Base-by-base conservation (phyloP, 305 asterid species). In the Rubia peregrina region DNA sequence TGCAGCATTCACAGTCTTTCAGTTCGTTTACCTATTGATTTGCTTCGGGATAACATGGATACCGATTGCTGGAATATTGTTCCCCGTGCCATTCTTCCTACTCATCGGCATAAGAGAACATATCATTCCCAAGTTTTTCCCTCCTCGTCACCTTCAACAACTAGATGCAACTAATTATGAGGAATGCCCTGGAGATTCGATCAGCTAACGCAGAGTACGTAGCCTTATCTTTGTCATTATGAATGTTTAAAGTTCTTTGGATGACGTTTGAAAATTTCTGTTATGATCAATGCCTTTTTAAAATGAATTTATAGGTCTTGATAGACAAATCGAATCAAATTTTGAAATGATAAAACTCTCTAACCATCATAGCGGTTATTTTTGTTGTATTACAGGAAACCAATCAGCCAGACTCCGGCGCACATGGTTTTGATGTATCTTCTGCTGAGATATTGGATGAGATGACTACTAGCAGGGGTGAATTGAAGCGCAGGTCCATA, bases 41-140 rank as follows among this genome's bases (percentile, higher is more conserved):
- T 91, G 97, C 83, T 94, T 84, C 19, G 98, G 96, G 56, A 84
- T 94, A 76, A 91, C 99, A 48, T 91, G 99, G 99, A 94, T 94
- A 67, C 98, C 98, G 0, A 75, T 89, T 42, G 96, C 93, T 62
- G 99, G 97, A 71, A 87, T 94, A 64, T 65, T 94, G 79, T 94
- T 94, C 74, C 99, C 99, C 2, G 60, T 94, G 13, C 96, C 90
- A 0, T 91, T 91, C 81, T 93, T 91, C 88, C 71, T 91, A 64
- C 84, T 91, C 73, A 85, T 91, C 75, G 71, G 79, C 74, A 80
- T 94, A 72, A 82, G 99, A 76, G 89, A 88, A 76, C 95, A 91
- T 73, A 1, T 88, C 42, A 95, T 94, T 30, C 99, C 99, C 17
- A 89, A 79, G 85, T 11, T 86, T 61, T 87, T 94, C 68, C 93